phyloP scores from a whole-genome alignment of 371 early-diverging fungal species.

The Mortierella sp. region DNA sequence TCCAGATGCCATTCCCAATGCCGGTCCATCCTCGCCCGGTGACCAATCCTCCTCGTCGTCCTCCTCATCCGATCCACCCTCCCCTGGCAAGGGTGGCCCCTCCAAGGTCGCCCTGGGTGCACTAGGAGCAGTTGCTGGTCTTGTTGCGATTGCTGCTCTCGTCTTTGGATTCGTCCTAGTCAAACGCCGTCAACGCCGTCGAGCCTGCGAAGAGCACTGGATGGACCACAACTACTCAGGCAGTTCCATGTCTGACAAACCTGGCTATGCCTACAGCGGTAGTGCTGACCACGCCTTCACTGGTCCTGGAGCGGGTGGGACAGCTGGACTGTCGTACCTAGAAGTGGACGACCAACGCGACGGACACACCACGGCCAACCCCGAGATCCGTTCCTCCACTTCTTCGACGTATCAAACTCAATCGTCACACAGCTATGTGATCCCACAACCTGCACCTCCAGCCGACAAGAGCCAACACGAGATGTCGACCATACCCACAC shows the following conservation, averaged over 20 bases:
- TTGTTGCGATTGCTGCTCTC: slow-evolving; percentile 17
- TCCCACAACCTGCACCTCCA: background rate
- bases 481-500: background rate
- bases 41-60: background rate
- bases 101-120: slow-evolving; percentile 15
- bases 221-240: background rate
- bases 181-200: slow-evolving; percentile 14
- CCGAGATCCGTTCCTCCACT: background rate
- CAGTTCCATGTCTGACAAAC: background rate
- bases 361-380: background rate
- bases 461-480: background rate
- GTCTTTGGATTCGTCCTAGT: slow-evolving; percentile 30
- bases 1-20: background rate
- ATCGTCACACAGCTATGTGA: background rate
- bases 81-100: background rate
- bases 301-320: background rate
- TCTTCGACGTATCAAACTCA: background rate
- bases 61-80: background rate
- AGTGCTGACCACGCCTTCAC: too few relatives aligned
- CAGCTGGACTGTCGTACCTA: background rate
- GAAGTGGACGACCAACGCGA: background rate
- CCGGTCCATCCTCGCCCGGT: background rate
- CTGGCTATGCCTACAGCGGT: background rate
- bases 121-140: slow-evolving; percentile 13
- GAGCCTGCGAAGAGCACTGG: slow-evolving; percentile 1